Evolutionary conservation across 257 asterid genomes (phyloP).

Genomic region (Lavandula angustifolia): DNA sequence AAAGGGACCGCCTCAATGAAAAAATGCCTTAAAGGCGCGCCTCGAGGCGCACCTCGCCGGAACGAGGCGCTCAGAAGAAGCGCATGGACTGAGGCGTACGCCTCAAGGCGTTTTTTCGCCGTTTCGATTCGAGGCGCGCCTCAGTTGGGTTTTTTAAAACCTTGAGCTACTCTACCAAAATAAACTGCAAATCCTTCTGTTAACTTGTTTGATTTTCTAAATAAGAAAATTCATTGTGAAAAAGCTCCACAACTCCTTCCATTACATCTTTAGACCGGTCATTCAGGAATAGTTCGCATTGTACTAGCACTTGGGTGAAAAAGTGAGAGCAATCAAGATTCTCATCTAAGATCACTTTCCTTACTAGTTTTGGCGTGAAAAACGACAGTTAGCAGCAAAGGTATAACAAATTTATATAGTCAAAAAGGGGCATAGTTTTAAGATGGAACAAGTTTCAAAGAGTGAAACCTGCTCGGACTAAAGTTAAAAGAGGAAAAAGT

Average conservation of each 20-base stretch:
- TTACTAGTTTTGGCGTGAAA: background rate
- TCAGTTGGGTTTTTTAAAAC: too few species aligned
- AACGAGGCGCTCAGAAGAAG: too few species aligned
- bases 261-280: background rate
- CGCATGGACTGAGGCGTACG: too few species aligned
- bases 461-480: background rate
- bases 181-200: background rate
- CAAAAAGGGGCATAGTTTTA: background rate
- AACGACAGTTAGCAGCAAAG: background rate
- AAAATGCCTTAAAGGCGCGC: too few species aligned
- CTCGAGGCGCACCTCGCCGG: too few species aligned
- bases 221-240: background rate
- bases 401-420: background rate
- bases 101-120: too few species aligned
- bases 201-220: background rate
- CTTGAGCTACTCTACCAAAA: background rate
- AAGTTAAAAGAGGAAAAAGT: background rate
- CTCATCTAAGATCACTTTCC: background rate
- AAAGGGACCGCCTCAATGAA: too few species aligned
- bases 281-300: background rate
- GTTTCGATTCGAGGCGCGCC: too few species aligned
- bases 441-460: background rate
- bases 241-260: background rate
- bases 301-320: background rate
- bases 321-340: conserved; percentile 6